Conservation (phyloP, 495 filamentous ascomycete genomes). For the Pseudoneurospora amorphoporcata region DNA sequence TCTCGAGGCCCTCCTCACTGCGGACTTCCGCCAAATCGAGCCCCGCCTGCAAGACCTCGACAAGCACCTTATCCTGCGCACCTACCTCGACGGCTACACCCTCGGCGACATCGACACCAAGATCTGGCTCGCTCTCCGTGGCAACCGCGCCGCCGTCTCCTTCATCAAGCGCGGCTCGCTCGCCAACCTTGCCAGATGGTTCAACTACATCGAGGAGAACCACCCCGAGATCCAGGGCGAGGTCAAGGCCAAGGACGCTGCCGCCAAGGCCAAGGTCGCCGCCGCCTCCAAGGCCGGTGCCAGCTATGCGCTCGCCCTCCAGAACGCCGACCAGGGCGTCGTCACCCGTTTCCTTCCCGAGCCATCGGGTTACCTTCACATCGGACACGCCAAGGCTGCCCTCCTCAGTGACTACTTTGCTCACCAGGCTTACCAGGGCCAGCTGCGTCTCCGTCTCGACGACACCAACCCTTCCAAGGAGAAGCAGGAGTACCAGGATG, state of each 20-base stretch:
- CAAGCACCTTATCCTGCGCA: slow-evolving; percentile 74
- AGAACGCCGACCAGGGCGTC: slow-evolving; percentile 82
- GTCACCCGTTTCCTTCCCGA: slow-evolving; percentile 92
- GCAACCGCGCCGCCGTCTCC: slow-evolving; percentile 73
- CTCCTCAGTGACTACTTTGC: slow-evolving; percentile 92
- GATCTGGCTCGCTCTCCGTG: slow-evolving; percentile 75
- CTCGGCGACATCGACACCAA: slow-evolving; percentile 70
- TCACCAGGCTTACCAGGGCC: slow-evolving; percentile 77
- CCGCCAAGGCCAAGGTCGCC: slow-evolving; percentile 58
- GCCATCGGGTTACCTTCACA: slow-evolving; percentile 91
- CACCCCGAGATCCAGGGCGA: slow-evolving; percentile 56
- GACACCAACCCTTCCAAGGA: slow-evolving; percentile 93
- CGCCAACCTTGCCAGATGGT: slow-evolving; percentile 79
- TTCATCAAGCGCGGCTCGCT: slow-evolving; percentile 70
- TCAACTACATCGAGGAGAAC: slow-evolving; percentile 70
- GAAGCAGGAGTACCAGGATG: slow-evolving; percentile 83
- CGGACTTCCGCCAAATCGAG: slow-evolving; percentile 74
- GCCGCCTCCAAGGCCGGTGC: slow-evolving; percentile 72
- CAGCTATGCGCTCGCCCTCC: slow-evolving; percentile 82
- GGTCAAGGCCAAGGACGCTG: slow-evolving; percentile 47
- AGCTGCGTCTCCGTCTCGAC: slow-evolving; percentile 74
- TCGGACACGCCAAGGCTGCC: slow-evolving; percentile 88
- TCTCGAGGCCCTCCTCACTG: slow-evolving; percentile 40
- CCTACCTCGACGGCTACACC: slow-evolving; percentile 74
- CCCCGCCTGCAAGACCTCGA: slow-evolving; percentile 67